A percentile compares a stretch with the other conserved stretches of the same genome.
phyloP scores from a whole-genome alignment of 2,329 filamentous ascomycete species.

The Sarocladium oryzae region DNA sequence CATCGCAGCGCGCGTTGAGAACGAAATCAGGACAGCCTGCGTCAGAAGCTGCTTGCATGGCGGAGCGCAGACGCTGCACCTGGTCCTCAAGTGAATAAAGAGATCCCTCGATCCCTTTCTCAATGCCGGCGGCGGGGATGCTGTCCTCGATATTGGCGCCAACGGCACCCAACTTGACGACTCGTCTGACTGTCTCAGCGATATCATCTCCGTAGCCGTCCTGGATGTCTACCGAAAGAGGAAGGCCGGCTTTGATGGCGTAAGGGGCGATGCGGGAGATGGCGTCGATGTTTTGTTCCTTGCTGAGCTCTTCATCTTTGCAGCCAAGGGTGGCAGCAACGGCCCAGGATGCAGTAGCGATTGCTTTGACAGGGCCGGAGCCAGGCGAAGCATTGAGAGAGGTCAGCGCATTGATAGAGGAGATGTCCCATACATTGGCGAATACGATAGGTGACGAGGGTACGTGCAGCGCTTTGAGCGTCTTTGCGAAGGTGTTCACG shows the following conservation, averaged over 20 bases:
- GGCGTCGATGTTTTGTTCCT: conserved; percentile 43
- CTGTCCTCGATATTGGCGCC: conserved; percentile 56
- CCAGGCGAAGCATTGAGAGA: conserved; percentile 29
- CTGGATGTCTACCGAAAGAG: conserved; percentile 52
- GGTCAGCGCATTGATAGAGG: conserved; percentile 39
- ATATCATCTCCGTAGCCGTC: conserved; percentile 50
- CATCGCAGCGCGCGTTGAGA: conserved; percentile 52
- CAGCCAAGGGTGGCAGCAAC: conserved; percentile 39
- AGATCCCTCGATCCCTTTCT: conserved; percentile 23
- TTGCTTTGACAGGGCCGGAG: conserved; percentile 30
- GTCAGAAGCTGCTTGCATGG: conserved; percentile 34
- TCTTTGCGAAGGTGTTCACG: conserved; percentile 26
- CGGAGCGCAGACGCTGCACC: conserved; percentile 37
- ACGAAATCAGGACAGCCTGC: conserved; percentile 48
- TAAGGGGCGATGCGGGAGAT: conserved; percentile 37
- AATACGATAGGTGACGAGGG: conserved; percentile 46
- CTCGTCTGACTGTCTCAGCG: conserved; percentile 34
- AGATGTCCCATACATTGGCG: conserved; percentile 48
- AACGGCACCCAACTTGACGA: conserved; percentile 45
- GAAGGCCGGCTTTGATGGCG: conserved; percentile 32
- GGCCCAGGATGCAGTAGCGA: conserved; percentile 46
- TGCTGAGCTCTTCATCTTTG: conserved; percentile 40
- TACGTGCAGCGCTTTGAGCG: conserved; percentile 38
- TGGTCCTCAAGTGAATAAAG: conserved; percentile 37
- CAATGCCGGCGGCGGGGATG: conserved; percentile 27